Conservation (phyloP, 306 rosid genomes). For the Vicia villosa region DNA sequence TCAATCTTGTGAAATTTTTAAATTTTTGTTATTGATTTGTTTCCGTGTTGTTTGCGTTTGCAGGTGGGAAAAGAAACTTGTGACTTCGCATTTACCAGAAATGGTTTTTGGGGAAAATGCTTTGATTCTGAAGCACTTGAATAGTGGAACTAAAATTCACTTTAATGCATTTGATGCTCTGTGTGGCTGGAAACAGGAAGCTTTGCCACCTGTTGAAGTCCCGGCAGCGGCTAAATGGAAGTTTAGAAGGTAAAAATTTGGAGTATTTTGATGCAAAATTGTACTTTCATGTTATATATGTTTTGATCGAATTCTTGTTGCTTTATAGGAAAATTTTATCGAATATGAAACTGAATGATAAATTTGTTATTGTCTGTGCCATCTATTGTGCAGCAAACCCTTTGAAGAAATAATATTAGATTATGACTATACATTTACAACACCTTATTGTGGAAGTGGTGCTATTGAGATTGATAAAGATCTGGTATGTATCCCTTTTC, state of each 20-base stretch:
- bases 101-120: slow-evolving; percentile 92
- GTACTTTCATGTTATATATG: slow-evolving; percentile 11
- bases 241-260: slow-evolving; percentile 64
- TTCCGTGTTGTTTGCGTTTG: slow-evolving; percentile 9
- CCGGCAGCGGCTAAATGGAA: slow-evolving; percentile 99
- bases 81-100: slow-evolving; percentile 88
- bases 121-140: slow-evolving; percentile 66
- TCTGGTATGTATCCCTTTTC: slow-evolving; percentile 50
- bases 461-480: slow-evolving; percentile 52
- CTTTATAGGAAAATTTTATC: slow-evolving; percentile 25
- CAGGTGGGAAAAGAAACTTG: slow-evolving; percentile 91
- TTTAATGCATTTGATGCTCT: slow-evolving; percentile 96
- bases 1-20: no score
- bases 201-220: slow-evolving; percentile 93
- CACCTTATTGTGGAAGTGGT: slow-evolving; percentile 88
- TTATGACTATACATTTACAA: slow-evolving; percentile 94
- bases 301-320: background rate
- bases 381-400: slow-evolving; percentile 72
- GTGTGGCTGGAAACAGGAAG: slow-evolving; percentile 91
- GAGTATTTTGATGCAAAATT: slow-evolving; percentile 7
- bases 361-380: slow-evolving; percentile 5
- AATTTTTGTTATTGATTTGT: slow-evolving; percentile 2
- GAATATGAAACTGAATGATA: slow-evolving; percentile 9
- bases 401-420: slow-evolving; percentile 84
- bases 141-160: slow-evolving; percentile 69